A percentile compares a stretch with the other conserved stretches of the same genome.
phyloP scores from a whole-genome alignment of 2,329 filamentous ascomycete species.

The Neocucurbitaria cava region DNA sequence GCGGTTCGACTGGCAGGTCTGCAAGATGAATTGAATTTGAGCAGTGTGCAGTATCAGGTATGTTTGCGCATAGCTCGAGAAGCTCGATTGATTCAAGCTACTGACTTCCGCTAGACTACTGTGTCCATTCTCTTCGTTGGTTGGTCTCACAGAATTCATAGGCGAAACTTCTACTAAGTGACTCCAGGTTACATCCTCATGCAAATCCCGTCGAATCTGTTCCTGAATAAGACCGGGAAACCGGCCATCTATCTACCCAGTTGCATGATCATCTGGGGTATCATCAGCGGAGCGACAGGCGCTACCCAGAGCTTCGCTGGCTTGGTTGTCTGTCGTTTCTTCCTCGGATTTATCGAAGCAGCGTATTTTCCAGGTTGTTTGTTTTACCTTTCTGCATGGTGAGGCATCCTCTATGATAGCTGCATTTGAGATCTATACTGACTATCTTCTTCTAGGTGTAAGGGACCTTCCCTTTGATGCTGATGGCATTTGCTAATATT shows the following conservation, averaged over 20 bases:
- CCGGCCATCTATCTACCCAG: constrained; percentile 50
- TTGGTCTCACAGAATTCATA: background rate
- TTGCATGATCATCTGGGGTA: constrained; percentile 53
- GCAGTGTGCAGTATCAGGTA: constrained; percentile 67
- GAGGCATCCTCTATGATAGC: background rate
- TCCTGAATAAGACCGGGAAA: constrained; percentile 51
- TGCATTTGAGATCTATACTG: background rate
- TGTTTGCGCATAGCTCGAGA: constrained; percentile 33
- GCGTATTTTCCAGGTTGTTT: constrained; percentile 65
- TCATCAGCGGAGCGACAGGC: constrained; percentile 49
- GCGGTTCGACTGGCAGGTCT: constrained; percentile 68
- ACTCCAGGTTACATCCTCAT: constrained; percentile 56
- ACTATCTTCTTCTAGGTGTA: background rate
- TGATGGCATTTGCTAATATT: no score
- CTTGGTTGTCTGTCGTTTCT: constrained; percentile 59
- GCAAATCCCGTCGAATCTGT: constrained; percentile 55
- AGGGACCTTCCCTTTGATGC: no score
- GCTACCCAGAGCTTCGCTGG: constrained; percentile 54
- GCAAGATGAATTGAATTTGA: constrained; percentile 65
- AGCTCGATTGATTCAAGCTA: background rate
- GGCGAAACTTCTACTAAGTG: background rate
- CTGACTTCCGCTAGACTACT: constrained; percentile 7
- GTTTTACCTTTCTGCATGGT: constrained; percentile 67
- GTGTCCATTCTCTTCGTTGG: constrained; percentile 1
- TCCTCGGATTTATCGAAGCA: constrained; percentile 61